Conservation (phyloP, 2,329 filamentous ascomycete species). For the Paracamarosporium sp. region DNA sequence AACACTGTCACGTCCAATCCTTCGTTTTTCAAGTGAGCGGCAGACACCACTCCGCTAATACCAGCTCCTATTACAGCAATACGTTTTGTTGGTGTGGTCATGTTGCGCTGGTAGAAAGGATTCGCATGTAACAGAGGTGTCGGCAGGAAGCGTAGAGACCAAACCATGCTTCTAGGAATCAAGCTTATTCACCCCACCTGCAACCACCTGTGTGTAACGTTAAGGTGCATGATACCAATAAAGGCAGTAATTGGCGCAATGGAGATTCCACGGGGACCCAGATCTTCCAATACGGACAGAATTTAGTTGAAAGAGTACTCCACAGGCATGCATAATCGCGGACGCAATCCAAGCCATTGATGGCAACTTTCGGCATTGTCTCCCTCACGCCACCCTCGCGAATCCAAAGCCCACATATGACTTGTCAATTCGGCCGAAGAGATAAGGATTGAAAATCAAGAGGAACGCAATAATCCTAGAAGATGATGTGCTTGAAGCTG, state of each 20-base stretch:
- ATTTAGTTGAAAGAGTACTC: background rate
- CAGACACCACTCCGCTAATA: constrained; percentile 44
- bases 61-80: constrained; percentile 47
- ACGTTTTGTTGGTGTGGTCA: constrained; percentile 23
- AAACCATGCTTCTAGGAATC: background rate
- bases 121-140: background rate
- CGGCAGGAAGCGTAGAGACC: background rate
- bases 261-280: background rate
- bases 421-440: constrained; percentile 9
- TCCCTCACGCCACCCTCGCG: background rate
- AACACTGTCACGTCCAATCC: constrained; percentile 60
- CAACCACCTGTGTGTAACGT: background rate
- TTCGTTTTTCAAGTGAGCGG: constrained; percentile 42
- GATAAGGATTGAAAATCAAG: constrained; percentile 33
- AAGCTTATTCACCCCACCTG: background rate
- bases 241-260: background rate
- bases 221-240: background rate
- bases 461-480: constrained; percentile 38
- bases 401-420: background rate
- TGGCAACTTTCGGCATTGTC: background rate
- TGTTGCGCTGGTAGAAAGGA: constrained; percentile 5
- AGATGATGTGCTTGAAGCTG: constrained; percentile 38
- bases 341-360: background rate
- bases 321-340: background rate
- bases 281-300: background rate